Evolutionary conservation across 805 yeast species (phyloP).

Genomic region (Lachancea quebecensis): DNA sequence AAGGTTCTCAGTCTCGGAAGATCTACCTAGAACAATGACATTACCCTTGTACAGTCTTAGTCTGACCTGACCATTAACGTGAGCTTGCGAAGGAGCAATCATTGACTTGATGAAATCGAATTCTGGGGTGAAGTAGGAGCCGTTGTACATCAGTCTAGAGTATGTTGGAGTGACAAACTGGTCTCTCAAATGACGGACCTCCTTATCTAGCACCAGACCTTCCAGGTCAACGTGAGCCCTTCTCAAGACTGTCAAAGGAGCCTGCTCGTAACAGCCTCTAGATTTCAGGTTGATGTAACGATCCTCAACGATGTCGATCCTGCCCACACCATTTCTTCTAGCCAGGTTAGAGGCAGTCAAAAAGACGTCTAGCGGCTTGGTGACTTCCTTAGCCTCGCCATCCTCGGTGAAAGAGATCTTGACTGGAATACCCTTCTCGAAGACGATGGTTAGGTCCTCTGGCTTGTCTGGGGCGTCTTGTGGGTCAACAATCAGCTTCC

Average conservation of each 20-base stretch:
- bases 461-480: slow-evolving; percentile 90
- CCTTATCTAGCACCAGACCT: slow-evolving; percentile 95
- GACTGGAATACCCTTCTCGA: slow-evolving; percentile 80
- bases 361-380: slow-evolving; percentile 90
- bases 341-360: slow-evolving; percentile 89
- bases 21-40: slow-evolving; percentile 82
- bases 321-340: slow-evolving; percentile 99
- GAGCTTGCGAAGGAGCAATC: slow-evolving; percentile 90
- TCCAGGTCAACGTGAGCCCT: slow-evolving; percentile 91
- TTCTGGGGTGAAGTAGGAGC: slow-evolving; percentile 97
- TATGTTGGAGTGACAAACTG: slow-evolving; percentile 89
- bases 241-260: slow-evolving; percentile 94
- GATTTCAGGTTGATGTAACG: slow-evolving; percentile 98
- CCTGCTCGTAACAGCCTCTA: slow-evolving; percentile 99
- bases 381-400: slow-evolving; percentile 50
- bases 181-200: slow-evolving; percentile 95
- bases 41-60: slow-evolving; percentile 90
- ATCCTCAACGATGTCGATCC: slow-evolving; percentile 98
- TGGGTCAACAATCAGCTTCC: slow-evolving; percentile 98
- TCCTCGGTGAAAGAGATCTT: slow-evolving; percentile 63
- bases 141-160: slow-evolving; percentile 88
- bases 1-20: slow-evolving; percentile 88
- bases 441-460: slow-evolving; percentile 77
- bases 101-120: slow-evolving; percentile 90
- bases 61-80: slow-evolving; percentile 96